Conservation (phyloP, 83 land plant species). For the Diphasiastrum complanatum region DNA sequence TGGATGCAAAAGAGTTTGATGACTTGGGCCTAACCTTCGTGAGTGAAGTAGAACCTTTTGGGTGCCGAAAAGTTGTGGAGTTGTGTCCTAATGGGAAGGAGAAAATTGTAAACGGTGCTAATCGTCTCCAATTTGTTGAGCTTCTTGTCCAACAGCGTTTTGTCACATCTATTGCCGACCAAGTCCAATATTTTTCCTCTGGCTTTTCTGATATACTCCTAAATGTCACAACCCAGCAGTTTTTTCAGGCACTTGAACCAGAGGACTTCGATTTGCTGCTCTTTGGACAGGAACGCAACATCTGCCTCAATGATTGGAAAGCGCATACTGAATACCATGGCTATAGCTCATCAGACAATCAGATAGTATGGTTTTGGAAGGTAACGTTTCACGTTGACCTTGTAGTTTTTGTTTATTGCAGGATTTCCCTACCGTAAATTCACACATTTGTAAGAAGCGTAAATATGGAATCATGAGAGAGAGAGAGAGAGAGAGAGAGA, state of each 20-base stretch:
- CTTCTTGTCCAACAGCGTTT: conserved; percentile 62
- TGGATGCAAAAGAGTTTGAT: conserved; percentile 68
- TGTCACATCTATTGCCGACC: conserved; percentile 55
- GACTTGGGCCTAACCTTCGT: conserved; percentile 81
- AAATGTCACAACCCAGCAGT: conserved; percentile 39
- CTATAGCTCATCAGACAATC: conserved; percentile 52
- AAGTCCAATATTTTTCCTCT: conserved; percentile 53
- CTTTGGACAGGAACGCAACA: conserved; percentile 53
- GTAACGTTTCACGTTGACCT: conserved; percentile 24
- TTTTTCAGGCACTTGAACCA: conserved; percentile 61
- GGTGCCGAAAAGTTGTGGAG: conserved; percentile 55
- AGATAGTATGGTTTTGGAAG: conserved; percentile 90
- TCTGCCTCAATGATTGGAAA: conserved; percentile 75
- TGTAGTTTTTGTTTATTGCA: neutral
- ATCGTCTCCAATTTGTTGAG: conserved; percentile 58
- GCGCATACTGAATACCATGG: conserved; percentile 80
- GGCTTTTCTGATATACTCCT: conserved; percentile 75
- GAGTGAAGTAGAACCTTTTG: conserved; percentile 68
- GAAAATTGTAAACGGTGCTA: conserved; percentile 55
- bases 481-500: neutral
- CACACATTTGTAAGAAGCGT: too few relatives aligned
- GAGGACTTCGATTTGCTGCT: conserved; percentile 76
- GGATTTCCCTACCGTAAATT: neutral
- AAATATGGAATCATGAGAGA: too few relatives aligned
- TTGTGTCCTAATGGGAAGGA: conserved; percentile 72